Evolutionary conservation across 31 red algal species (phyloP).

Genomic region (Bonnemaisonia californica): DNA sequence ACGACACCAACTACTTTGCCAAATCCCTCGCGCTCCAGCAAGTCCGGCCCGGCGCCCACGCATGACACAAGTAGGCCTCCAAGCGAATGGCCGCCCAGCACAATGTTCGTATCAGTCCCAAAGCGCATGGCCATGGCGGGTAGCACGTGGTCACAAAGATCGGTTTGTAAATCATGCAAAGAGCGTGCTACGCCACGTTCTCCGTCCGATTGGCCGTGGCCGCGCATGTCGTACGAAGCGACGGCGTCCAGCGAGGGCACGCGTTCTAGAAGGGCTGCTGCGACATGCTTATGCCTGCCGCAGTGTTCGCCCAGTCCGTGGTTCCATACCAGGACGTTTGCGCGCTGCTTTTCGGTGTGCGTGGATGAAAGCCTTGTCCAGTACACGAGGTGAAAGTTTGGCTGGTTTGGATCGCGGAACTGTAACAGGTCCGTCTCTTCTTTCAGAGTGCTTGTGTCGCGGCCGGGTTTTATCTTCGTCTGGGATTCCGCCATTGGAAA

Average conservation of each 20-base stretch:
- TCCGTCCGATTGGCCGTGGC: slow-evolving; percentile 71
- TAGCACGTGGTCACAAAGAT: slow-evolving; percentile 28
- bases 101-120: slow-evolving; percentile 34
- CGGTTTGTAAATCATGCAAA: slow-evolving; percentile 30
- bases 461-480: no score
- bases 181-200: slow-evolving; percentile 6
- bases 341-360: slow-evolving; percentile 11
- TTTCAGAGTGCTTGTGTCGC: not conserved
- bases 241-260: slow-evolving; percentile 54
- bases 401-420: slow-evolving; percentile 66
- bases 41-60: slow-evolving; percentile 4
- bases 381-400: slow-evolving; percentile 39
- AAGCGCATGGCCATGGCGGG: slow-evolving; percentile 26
- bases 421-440: slow-evolving; percentile 57
- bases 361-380: slow-evolving; percentile 17
- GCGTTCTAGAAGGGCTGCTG: slow-evolving; percentile 31
- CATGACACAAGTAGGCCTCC: slow-evolving; percentile 49
- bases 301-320: slow-evolving; percentile 81
- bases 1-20: slow-evolving; percentile 50
- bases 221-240: slow-evolving; percentile 58
- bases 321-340: slow-evolving; percentile 48
- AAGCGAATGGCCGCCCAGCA: slow-evolving; percentile 72
- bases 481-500: no score
- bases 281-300: slow-evolving; percentile 64
- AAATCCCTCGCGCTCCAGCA: slow-evolving; percentile 16